phyloP scores from a whole-genome alignment of 805 yeast species.

The Dipodascus geniculatus region DNA sequence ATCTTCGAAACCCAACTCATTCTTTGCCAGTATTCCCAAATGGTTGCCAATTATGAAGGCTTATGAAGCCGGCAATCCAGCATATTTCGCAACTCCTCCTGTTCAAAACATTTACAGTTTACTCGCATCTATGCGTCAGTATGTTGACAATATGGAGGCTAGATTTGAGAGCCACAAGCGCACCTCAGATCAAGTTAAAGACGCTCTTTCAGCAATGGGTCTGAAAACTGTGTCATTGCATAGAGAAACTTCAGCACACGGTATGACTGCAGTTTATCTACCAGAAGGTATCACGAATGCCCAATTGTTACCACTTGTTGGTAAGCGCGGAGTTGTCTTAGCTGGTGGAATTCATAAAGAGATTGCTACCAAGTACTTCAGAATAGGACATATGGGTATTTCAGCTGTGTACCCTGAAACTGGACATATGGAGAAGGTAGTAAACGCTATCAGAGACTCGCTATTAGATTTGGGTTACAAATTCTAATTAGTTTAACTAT shows the following conservation, averaged over 20 bases:
- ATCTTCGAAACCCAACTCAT: slow-evolving; percentile 34
- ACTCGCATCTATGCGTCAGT: slow-evolving; percentile 59
- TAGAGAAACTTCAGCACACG: slow-evolving; percentile 61
- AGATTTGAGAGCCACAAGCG: slow-evolving; percentile 53
- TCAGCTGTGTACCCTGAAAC: slow-evolving; percentile 47
- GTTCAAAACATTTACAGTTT: slow-evolving; percentile 77
- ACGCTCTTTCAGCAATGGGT: slow-evolving; percentile 43
- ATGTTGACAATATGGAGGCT: slow-evolving; percentile 40
- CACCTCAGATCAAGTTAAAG: slow-evolving; percentile 57
- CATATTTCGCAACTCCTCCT: slow-evolving; percentile 97
- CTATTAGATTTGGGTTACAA: slow-evolving; percentile 4
- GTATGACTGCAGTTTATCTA: slow-evolving; percentile 74
- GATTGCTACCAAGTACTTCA: slow-evolving; percentile 69
- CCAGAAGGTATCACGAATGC: slow-evolving; percentile 64
- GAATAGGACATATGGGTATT: slow-evolving; percentile 95
- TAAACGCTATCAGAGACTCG: slow-evolving; percentile 33
- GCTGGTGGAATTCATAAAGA: slow-evolving; percentile 88
- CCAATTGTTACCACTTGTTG: slow-evolving; percentile 45
- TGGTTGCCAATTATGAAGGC: slow-evolving; percentile 87
- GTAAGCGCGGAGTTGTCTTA: slow-evolving; percentile 55
- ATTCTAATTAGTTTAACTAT: too few species aligned
- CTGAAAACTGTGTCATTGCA: slow-evolving; percentile 55
- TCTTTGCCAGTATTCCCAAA: slow-evolving; percentile 60
- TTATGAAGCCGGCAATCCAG: slow-evolving; percentile 66
- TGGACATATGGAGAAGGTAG: slow-evolving; percentile 42